Evolutionary conservation across 495 filamentous ascomycete species (phyloP).

Genomic region (Podospora pseudoanserina): DNA sequence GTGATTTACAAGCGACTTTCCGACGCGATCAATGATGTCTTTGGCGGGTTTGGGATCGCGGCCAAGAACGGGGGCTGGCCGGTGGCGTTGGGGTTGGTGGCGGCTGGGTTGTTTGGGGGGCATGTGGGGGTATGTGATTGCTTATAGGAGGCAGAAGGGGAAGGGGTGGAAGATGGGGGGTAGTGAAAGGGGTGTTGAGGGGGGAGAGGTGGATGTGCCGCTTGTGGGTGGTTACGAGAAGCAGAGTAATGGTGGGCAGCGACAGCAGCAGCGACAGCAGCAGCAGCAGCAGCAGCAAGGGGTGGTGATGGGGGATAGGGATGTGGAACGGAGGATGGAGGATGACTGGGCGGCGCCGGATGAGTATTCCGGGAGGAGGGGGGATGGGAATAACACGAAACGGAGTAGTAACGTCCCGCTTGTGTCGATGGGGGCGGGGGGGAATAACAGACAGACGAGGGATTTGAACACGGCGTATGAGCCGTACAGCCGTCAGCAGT

Average conservation of each 20-base stretch:
- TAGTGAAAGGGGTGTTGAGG: background rate
- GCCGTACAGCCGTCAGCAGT: conserved; percentile 10
- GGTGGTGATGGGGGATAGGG: background rate
- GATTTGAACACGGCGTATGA: conserved; percentile 24
- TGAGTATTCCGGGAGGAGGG: conserved; percentile 18
- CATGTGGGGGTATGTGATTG: conserved; percentile 18
- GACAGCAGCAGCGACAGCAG: conserved; percentile 14
- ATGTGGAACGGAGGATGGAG: conserved; percentile 16
- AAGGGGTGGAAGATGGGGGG: background rate
- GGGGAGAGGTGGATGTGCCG: background rate
- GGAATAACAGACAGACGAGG: conserved; percentile 15
- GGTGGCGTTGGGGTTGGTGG: conserved; percentile 30
- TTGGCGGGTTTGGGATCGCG: conserved; percentile 26
- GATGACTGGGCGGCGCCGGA: conserved; percentile 27
- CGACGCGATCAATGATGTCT: conserved; percentile 28
- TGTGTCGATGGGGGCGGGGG: conserved; percentile 14
- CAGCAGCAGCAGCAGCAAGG: background rate
- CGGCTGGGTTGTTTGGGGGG: conserved; percentile 22
- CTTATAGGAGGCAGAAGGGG: conserved; percentile 15
- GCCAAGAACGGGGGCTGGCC: conserved; percentile 22
- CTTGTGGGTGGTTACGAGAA: conserved; percentile 5
- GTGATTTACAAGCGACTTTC: conserved; percentile 29
- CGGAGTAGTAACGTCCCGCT: background rate
- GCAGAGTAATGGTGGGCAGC: background rate
- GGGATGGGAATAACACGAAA: background rate